A percentile compares a stretch with the other conserved stretches of the same genome.
Conservation (phyloP, 192 early-diverging fungal species). For the Entomortierella chlamydospora region DNA sequence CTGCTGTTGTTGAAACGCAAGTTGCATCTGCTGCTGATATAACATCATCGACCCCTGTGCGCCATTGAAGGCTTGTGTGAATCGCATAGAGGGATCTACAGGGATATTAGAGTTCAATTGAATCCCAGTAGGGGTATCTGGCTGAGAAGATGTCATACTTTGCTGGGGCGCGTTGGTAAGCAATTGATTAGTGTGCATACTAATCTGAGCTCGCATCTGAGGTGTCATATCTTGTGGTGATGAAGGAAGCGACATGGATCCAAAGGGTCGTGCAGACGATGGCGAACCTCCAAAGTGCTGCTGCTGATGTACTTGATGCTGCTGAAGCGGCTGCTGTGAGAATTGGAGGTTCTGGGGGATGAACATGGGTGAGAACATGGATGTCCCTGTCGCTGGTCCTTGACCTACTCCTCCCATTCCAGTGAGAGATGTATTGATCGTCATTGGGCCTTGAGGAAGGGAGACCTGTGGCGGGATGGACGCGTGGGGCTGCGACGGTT, state of each 20-base stretch:
- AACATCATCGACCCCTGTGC: background rate
- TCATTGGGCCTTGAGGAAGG: background rate
- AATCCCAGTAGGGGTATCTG: background rate
- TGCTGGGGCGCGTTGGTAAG: background rate
- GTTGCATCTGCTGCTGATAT: slow-evolving; percentile 12
- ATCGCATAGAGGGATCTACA: background rate
- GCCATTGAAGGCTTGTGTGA: background rate
- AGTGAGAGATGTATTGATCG: background rate
- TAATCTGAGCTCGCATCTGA: slow-evolving; percentile 6
- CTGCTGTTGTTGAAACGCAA: slow-evolving; percentile 15
- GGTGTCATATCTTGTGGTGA: slow-evolving; percentile 25
- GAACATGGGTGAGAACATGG: slow-evolving; percentile 14
- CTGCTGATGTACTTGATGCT: slow-evolving; percentile 11
- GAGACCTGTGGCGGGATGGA: slow-evolving; percentile 2
- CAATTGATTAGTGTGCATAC: slow-evolving; percentile 11
- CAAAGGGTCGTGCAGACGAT: slow-evolving; percentile 4
- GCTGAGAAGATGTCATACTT: background rate
- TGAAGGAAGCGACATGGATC: slow-evolving; percentile 31
- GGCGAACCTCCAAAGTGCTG: background rate
- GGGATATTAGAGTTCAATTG: background rate
- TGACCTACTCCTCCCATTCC: background rate
- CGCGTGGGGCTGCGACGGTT: background rate
- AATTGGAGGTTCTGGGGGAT: slow-evolving; percentile 19
- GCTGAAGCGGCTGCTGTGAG: slow-evolving; percentile 4
- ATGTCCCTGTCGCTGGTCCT: background rate